Evolutionary conservation across 2,329 filamentous ascomycete species (phyloP).

Genomic region (Sporothrix pseudoabietina): DNA sequence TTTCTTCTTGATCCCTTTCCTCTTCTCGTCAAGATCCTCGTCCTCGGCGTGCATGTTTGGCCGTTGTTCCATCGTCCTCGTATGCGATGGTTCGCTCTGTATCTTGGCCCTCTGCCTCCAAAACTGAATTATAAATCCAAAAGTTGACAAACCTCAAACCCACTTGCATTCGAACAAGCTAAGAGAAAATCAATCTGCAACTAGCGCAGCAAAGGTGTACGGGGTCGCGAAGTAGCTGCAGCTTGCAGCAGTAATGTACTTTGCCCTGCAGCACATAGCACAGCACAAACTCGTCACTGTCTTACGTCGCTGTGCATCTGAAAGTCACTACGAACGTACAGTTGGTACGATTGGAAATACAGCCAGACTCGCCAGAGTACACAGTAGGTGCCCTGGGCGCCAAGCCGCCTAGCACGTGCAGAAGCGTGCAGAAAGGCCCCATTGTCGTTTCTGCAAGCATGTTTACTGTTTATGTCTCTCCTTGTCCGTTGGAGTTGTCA

Average conservation of each 20-base stretch:
- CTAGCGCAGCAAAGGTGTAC: not conserved
- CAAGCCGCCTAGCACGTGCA: not conserved
- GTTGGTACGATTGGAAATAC: not conserved
- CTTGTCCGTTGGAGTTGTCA: not conserved
- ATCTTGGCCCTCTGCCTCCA: not conserved
- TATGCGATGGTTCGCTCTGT: not conserved
- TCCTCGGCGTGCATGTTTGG: not conserved
- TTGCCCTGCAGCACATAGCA: not conserved
- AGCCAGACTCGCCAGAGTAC: not conserved
- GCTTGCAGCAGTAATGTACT: not conserved
- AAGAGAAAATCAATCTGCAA: slow-evolving; percentile 7
- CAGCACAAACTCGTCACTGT: not conserved
- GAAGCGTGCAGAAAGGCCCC: too few species aligned
- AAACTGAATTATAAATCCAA: slow-evolving; percentile 22
- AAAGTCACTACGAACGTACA: not conserved
- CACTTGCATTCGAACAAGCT: not conserved
- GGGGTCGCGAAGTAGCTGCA: not conserved
- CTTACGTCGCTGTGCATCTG: not conserved
- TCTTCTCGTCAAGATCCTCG: slow-evolving; percentile 1
- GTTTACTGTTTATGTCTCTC: not conserved
- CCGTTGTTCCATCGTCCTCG: not conserved
- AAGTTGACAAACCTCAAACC: slow-evolving; percentile 20
- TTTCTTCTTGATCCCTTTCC: not conserved
- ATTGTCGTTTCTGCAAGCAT: not conserved
- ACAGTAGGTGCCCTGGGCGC: not conserved